Conservation (phyloP, 1,139 yeast species). For the Diutina mesorugosa region DNA sequence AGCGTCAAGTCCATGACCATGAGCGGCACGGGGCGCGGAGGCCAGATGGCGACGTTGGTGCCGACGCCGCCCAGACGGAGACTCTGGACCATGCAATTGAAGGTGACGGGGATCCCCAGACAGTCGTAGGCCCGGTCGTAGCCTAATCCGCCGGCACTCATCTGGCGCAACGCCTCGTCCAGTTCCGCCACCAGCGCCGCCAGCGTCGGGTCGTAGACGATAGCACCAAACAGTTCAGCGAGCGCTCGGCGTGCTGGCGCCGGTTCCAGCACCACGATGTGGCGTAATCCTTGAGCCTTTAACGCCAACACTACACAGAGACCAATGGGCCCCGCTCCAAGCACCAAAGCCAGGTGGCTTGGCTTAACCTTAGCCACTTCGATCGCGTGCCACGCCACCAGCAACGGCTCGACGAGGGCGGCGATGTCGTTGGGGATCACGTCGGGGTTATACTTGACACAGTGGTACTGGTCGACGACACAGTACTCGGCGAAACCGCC, state of each 20-base stretch:
- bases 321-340: slow-evolving; percentile 1
- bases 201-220: not conserved
- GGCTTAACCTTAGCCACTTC: not conserved
- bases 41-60: slow-evolving; percentile 1
- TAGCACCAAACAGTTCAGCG: not conserved
- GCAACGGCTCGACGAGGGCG: not conserved
- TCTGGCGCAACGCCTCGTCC: not conserved
- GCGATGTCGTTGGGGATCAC: not conserved
- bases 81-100: not conserved
- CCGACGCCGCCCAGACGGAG: not conserved
- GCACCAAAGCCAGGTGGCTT: not conserved
- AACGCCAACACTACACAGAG: not conserved
- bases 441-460: not conserved
- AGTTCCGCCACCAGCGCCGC: not conserved
- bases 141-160: not conserved
- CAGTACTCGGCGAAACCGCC: slow-evolving; percentile 2
- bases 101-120: slow-evolving; percentile 1
- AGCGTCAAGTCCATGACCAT: not conserved
- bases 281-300: not conserved
- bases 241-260: not conserved
- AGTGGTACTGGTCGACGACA: not conserved
- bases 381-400: not conserved
- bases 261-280: not conserved
- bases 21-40: not conserved
- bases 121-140: not conserved